Conservation (phyloP, 768 basidiomycete genomes). For the Russula earlei region DNA sequence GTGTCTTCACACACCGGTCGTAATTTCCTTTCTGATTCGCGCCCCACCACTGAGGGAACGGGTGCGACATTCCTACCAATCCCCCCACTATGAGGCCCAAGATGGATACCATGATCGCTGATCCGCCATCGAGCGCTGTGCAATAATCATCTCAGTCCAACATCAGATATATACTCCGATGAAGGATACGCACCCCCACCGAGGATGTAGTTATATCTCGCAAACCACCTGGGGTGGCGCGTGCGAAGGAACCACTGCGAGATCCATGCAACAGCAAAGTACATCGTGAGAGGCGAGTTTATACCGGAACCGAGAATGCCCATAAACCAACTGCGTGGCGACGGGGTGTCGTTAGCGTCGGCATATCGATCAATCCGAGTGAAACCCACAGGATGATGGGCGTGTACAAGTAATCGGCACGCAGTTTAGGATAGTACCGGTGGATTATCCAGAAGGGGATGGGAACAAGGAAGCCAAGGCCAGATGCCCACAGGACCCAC, state of each 20-base stretch:
- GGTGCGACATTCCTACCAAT: slow-evolving; percentile 37
- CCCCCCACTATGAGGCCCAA: slow-evolving; percentile 29
- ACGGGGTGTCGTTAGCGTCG: background rate
- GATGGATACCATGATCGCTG: slow-evolving; percentile 41
- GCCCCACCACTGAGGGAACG: slow-evolving; percentile 49
- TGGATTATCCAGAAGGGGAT: slow-evolving; percentile 45
- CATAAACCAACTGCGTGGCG: slow-evolving; percentile 32
- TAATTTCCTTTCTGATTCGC: slow-evolving; percentile 43
- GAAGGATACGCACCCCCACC: slow-evolving; percentile 24
- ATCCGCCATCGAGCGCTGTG: slow-evolving; percentile 31
- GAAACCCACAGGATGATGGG: slow-evolving; percentile 34
- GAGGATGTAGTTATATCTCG: slow-evolving; percentile 30
- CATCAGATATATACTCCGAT: background rate
- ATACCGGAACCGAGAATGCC: slow-evolving; percentile 43
- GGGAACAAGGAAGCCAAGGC: slow-evolving; percentile 41
- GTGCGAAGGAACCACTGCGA: slow-evolving; percentile 40
- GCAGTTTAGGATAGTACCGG: slow-evolving; percentile 35
- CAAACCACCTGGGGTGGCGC: slow-evolving; percentile 37
- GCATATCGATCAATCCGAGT: background rate
- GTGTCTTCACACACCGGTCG: slow-evolving; percentile 17
- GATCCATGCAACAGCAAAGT: slow-evolving; percentile 35
- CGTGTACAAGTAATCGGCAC: slow-evolving; percentile 40
- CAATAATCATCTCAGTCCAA: slow-evolving; percentile 25
- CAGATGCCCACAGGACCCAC: slow-evolving; percentile 40
- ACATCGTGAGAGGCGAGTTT: slow-evolving; percentile 35